These are phyloP conservation scores for Podaxis sp. DNA, from an alignment of 768 basidiomycete genomes.

Conservation along the genomic window DNA sequence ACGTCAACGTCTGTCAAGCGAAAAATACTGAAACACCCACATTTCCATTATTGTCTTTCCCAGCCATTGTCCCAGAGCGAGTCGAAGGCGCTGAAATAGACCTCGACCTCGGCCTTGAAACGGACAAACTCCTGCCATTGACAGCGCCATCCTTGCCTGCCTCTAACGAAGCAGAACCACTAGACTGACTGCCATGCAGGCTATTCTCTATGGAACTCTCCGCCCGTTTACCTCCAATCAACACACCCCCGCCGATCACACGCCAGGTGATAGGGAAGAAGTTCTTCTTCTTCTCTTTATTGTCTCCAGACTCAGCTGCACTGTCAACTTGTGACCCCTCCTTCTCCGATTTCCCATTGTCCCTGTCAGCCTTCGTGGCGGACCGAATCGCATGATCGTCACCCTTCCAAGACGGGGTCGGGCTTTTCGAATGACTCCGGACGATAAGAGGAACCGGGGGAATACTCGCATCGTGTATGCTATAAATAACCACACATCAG, in stretches of 20 bases:
- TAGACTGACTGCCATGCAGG: neutral
- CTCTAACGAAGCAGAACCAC: neutral
- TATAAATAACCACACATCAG: constrained; percentile 22
- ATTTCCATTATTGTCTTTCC: constrained; percentile 18
- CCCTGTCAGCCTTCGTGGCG: neutral
- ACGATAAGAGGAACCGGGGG: constrained; percentile 16
- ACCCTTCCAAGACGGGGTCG: neutral
- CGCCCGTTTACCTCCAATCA: constrained; percentile 42
- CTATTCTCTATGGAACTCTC: constrained; percentile 1
- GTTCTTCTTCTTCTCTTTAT: constrained; percentile 38
- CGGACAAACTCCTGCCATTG: neutral
- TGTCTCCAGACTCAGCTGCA: constrained; percentile 28
- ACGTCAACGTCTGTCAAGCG: neutral
- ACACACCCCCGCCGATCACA: constrained; percentile 78
- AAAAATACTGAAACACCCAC: constrained; percentile 21
- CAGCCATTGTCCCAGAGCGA: neutral
- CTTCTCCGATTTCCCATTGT: neutral
- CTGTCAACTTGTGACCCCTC: constrained; percentile 8
- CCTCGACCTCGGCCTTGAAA: constrained; percentile 10
- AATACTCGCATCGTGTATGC: constrained; percentile 43
- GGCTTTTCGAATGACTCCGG: constrained; percentile 5
- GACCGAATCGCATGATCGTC: neutral
- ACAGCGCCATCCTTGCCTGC: neutral
- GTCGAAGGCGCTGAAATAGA: constrained; percentile 18
- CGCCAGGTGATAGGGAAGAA: constrained; percentile 73